These are phyloP conservation scores for Fusarium foetens DNA, from an alignment of 2,329 filamentous ascomycete species.

Conservation along the genomic window DNA sequence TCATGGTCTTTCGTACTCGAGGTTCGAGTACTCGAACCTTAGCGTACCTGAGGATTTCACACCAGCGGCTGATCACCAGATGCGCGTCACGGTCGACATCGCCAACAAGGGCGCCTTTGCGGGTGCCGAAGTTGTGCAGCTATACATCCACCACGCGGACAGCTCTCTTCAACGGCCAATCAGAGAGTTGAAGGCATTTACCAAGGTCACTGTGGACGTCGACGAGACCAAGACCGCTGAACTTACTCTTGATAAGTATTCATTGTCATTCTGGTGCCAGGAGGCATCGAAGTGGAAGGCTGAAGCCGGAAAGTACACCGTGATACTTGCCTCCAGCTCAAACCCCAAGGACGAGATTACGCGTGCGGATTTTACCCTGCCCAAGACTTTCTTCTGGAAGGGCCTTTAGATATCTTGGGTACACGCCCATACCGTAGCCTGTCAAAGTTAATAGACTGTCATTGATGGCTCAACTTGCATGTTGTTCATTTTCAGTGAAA, in stretches of 20 bases:
- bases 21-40: slow-evolving; percentile 62
- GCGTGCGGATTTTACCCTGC: slow-evolving; percentile 3
- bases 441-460: background rate
- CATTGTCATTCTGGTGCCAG: slow-evolving; percentile 33
- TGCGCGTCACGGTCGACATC: slow-evolving; percentile 25
- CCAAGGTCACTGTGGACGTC: background rate
- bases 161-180: slow-evolving; percentile 27
- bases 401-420: background rate
- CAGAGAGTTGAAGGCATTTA: slow-evolving; percentile 29
- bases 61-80: background rate
- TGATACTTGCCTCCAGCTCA: slow-evolving; percentile 36
- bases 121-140: slow-evolving; percentile 32
- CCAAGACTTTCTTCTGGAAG: slow-evolving; percentile 24
- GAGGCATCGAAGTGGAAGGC: slow-evolving; percentile 31
- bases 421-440: rapidly evolving
- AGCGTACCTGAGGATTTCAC: background rate
- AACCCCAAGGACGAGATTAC: slow-evolving; percentile 29
- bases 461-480: background rate
- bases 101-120: slow-evolving; percentile 10
- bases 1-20: slow-evolving; percentile 76
- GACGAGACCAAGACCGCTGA: background rate
- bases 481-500: rapidly evolving
- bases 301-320: slow-evolving; percentile 28
- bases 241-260: slow-evolving; percentile 31
- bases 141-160: slow-evolving; percentile 24